Evolutionary conservation across 202 grass and related monocot species (phyloP).

Genomic region (Dendrocalamus latiflorus): DNA sequence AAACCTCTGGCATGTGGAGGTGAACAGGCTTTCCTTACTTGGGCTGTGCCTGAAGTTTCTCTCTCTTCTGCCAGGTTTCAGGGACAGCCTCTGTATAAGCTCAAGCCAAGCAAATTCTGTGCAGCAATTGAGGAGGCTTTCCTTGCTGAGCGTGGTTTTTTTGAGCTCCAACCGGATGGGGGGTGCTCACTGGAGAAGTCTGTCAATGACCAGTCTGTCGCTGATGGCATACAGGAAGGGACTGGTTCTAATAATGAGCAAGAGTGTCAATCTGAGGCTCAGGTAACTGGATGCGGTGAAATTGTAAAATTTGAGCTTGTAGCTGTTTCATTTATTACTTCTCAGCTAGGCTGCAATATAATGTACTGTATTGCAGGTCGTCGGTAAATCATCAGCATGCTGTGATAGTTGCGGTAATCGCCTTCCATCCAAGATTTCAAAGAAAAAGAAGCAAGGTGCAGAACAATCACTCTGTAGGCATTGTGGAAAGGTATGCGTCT

Average conservation of each 20-base stretch:
- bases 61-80: slow-evolving; percentile 54
- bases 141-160: slow-evolving; percentile 64
- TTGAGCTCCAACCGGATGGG: slow-evolving; percentile 39
- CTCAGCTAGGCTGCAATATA: slow-evolving; percentile 16
- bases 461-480: slow-evolving; percentile 63
- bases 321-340: background rate
- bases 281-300: slow-evolving; percentile 27
- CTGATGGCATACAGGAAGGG: slow-evolving; percentile 39
- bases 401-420: slow-evolving; percentile 64
- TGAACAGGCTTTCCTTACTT: background rate
- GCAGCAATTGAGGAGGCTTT: slow-evolving; percentile 91
- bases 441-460: slow-evolving; percentile 51
- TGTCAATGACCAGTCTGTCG: slow-evolving; percentile 35
- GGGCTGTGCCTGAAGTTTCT: background rate
- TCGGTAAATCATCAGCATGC: slow-evolving; percentile 33
- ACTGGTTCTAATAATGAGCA: slow-evolving; percentile 60
- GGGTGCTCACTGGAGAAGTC: slow-evolving; percentile 31
- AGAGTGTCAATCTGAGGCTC: slow-evolving; percentile 55
- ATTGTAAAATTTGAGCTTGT: background rate
- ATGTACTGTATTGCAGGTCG: slow-evolving; percentile 30
- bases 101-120: slow-evolving; percentile 55
- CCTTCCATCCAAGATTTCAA: slow-evolving; percentile 49
- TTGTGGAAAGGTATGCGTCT: slow-evolving; percentile 60
- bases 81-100: slow-evolving; percentile 64
- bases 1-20: background rate